Base-by-base conservation (phyloP, 352 stramenopile species). In the Aphanomyces invadans region DNA sequence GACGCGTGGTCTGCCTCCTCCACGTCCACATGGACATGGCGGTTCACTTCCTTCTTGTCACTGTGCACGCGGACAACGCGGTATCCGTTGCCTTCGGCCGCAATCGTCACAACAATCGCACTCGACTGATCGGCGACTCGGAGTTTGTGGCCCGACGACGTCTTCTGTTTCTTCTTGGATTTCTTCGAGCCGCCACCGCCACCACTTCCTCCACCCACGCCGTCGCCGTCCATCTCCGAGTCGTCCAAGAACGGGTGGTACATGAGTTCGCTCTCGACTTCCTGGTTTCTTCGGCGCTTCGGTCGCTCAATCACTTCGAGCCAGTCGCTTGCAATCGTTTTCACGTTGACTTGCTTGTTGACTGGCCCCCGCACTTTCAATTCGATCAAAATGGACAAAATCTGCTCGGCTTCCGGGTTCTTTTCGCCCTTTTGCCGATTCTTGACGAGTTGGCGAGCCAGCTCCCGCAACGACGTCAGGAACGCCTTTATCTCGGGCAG, bases 301-400 rank as follows among this genome's bases (percentile, higher is more conserved):
- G 86, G 86, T n/a, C 86, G 81, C 52, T 95, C 86, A 70, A 95
- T 95, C 59, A 91, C 74, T 21, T 95, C 84, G 5, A 93, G 75
- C 86, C 86, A 95, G 31, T 95, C 86, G 3, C 74, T 76, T 3
- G 84, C 84, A 2, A 95, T 77, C 0, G 72, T 72, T 11, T 85
- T 85, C 28, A 95, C 84, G 39, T 95, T 92, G 2, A 95, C 76
- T 4, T 81, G 72, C 51, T 91, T 90, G 25, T 89, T 65, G 54
- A 93, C 68, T 1, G 84, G 86, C 25, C 86, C 86, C 2, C 84
- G 92, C 19, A 95, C 86, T 63, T 95, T 95, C 17, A 95, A 72
- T 57, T 95, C 86, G 67, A 95, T 92, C 32, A 95, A 63, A 65
- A 95, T 94, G 10, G 84, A 82, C 70, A 95, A 73, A 9, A 95